Evolutionary conservation across 2,329 filamentous ascomycete species (phyloP).

Genomic region (Penicillium thymicola): DNA sequence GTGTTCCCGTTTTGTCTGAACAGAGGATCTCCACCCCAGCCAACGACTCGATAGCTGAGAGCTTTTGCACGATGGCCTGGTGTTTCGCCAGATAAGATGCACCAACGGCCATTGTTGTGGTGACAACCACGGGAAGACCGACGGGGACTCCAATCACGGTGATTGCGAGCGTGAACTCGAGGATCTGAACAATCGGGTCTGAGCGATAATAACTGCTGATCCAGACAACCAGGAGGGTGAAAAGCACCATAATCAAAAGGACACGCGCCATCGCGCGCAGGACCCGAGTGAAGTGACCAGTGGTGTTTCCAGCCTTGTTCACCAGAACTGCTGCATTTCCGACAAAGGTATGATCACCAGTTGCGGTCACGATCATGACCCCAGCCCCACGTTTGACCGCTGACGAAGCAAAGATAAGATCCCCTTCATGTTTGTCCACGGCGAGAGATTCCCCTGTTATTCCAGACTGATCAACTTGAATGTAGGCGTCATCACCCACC

Average conservation of each 20-base stretch:
- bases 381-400: slow-evolving; percentile 88
- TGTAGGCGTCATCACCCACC: slow-evolving; percentile 76
- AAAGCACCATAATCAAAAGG: slow-evolving; percentile 73
- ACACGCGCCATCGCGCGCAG: slow-evolving; percentile 82
- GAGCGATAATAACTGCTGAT: slow-evolving; percentile 83
- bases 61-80: slow-evolving; percentile 89
- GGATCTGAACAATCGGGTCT: slow-evolving; percentile 72
- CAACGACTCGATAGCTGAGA: slow-evolving; percentile 86
- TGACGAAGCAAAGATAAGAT: slow-evolving; percentile 80
- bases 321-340: slow-evolving; percentile 84
- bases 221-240: slow-evolving; percentile 81
- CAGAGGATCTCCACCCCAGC: slow-evolving; percentile 92
- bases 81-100: slow-evolving; percentile 88
- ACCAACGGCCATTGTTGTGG: slow-evolving; percentile 92
- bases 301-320: slow-evolving; percentile 68
- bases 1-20: slow-evolving; percentile 89
- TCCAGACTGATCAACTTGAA: slow-evolving; percentile 88
- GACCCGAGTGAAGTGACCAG: slow-evolving; percentile 87
- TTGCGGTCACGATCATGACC: slow-evolving; percentile 76
- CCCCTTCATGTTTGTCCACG: slow-evolving; percentile 80
- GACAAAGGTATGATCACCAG: slow-evolving; percentile 86
- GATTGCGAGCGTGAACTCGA: slow-evolving; percentile 81
- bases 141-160: slow-evolving; percentile 91
- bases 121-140: slow-evolving; percentile 88
- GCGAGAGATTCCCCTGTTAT: slow-evolving; percentile 90